Evolutionary conservation across 108 stramenopile species (phyloP).

Genomic region (Poteriospumella lacustris): DNA sequence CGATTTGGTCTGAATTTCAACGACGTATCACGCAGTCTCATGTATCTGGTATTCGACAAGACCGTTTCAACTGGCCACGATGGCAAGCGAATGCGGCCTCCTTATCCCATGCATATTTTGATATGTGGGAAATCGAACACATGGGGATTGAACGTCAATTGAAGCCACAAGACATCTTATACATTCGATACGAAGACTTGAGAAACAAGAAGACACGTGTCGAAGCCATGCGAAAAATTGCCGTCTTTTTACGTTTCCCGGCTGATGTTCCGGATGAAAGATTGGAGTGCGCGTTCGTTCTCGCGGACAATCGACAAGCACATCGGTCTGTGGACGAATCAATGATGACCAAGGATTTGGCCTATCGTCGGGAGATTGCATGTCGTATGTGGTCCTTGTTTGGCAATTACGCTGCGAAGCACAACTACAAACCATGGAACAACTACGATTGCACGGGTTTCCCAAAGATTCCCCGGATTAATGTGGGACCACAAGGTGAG

Average conservation of each 20-base stretch:
- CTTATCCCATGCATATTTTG: constrained; percentile 1
- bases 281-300: constrained; percentile 16
- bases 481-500: constrained; percentile 10
- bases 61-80: background rate
- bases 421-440: background rate
- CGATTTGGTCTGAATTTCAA: constrained; percentile 25
- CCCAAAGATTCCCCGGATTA: background rate
- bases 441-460: background rate
- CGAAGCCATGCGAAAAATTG: background rate
- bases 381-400: constrained; percentile 9
- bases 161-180: background rate
- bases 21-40: constrained; percentile 1
- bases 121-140: constrained; percentile 10
- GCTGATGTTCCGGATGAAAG: background rate
- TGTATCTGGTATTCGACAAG: background rate
- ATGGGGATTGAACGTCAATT: background rate
- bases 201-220: background rate
- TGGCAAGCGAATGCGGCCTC: constrained; percentile 21
- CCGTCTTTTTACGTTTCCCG: background rate
- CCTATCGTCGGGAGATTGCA: background rate
- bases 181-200: constrained; percentile 14
- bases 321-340: background rate
- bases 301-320: constrained; percentile 11
- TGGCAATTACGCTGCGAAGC: background rate
- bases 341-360: constrained; percentile 12